Evolutionary conservation across 805 yeast species (phyloP).

Genomic region (Yamadazyma ubonensis): DNA sequence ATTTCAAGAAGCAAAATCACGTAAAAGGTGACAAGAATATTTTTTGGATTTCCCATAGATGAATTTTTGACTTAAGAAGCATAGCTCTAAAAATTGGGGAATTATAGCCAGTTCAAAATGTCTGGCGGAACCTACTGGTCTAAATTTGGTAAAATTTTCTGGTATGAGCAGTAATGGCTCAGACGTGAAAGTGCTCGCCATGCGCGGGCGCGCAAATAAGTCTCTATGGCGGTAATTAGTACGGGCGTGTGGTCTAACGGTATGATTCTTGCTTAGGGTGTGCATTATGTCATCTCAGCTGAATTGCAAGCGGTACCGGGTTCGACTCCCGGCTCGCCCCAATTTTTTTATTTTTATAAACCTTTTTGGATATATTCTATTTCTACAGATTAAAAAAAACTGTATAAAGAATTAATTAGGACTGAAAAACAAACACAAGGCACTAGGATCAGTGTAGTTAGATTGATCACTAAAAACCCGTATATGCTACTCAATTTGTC

Average conservation of each 20-base stretch:
- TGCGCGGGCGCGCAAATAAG: not conserved
- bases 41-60: too few species aligned
- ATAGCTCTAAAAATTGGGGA: too few species aligned
- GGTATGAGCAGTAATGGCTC: not conserved
- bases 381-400: too few species aligned
- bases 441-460: too few species aligned
- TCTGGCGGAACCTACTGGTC: not conserved
- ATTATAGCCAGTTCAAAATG: too few species aligned
- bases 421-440: too few species aligned
- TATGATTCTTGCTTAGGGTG: slow-evolving; percentile 51
- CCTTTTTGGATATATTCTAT: not conserved
- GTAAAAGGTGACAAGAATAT: too few species aligned
- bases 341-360: not conserved
- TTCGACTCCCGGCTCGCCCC: slow-evolving; percentile 53
- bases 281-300: slow-evolving; percentile 5
- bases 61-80: too few species aligned
- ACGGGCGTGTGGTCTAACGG: slow-evolving; percentile 51
- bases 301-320: slow-evolving; percentile 48
- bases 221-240: not conserved
- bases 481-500: too few species aligned
- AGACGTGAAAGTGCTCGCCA: slow-evolving; percentile 1
- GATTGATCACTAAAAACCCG: too few species aligned
- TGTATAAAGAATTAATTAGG: too few species aligned
- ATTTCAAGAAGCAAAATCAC: too few species aligned
- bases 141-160: not conserved